Conservation (phyloP, 371 early-diverging fungal species). For the Actinomortierella ambigua region DNA sequence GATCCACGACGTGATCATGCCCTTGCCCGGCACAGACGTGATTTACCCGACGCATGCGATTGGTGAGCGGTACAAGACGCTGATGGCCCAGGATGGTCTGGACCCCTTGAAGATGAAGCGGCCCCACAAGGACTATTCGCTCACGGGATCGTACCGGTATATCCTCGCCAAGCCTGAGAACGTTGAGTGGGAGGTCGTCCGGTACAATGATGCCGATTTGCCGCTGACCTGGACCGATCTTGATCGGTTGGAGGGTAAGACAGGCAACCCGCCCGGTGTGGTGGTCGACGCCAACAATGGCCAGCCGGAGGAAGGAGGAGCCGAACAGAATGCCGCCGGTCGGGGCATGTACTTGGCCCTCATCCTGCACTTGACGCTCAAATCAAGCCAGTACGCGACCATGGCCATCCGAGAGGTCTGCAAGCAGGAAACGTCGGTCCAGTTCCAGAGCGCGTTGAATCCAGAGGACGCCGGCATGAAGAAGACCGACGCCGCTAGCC, state of each 20-base stretch:
- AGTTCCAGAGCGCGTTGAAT: slow-evolving; percentile 54
- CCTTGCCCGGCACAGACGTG: slow-evolving; percentile 83
- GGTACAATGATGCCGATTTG: slow-evolving; percentile 69
- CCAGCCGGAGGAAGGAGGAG: slow-evolving; percentile 8
- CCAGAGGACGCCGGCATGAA: neutral
- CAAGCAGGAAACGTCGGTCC: slow-evolving; percentile 76
- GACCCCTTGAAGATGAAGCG: slow-evolving; percentile 54
- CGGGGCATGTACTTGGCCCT: slow-evolving; percentile 74
- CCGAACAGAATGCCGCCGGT: too few relatives aligned
- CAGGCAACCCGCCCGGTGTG: slow-evolving; percentile 34
- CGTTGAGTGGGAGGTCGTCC: slow-evolving; percentile 54
- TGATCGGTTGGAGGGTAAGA: slow-evolving; percentile 60
- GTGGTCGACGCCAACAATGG: neutral
- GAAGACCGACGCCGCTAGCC: neutral
- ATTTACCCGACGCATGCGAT: slow-evolving; percentile 83
- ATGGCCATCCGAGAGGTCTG: slow-evolving; percentile 95
- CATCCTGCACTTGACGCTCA: slow-evolving; percentile 77
- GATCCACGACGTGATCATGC: slow-evolving; percentile 90
- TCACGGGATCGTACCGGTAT: slow-evolving; percentile 83
- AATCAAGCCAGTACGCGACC: slow-evolving; percentile 93
- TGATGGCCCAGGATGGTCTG: slow-evolving; percentile 76
- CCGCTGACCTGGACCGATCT: slow-evolving; percentile 75
- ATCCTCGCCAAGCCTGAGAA: slow-evolving; percentile 58
- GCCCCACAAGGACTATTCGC: slow-evolving; percentile 53
- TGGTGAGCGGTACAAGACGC: slow-evolving; percentile 61